Evolutionary conservation across 2,329 filamentous ascomycete species (phyloP).

Genomic region (Penicillium paneum): DNA sequence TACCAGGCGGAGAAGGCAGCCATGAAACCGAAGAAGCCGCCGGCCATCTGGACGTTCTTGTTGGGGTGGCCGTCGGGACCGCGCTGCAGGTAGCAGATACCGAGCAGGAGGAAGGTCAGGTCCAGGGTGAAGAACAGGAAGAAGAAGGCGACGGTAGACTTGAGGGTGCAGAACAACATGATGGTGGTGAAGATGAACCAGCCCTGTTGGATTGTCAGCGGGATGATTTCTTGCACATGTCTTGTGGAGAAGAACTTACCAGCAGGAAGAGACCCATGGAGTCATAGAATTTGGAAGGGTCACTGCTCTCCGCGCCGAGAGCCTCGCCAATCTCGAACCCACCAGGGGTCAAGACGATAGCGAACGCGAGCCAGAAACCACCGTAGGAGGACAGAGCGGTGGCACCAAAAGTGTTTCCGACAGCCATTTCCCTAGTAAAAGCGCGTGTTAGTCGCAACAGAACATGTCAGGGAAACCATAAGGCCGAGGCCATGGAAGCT

Average conservation of each 20-base stretch:
- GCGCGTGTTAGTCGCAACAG: neutral
- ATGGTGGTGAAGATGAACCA: constrained; percentile 86
- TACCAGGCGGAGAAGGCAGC: constrained; percentile 84
- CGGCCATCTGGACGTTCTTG: constrained; percentile 61
- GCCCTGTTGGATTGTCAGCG: constrained; percentile 40
- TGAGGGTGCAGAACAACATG: constrained; percentile 69
- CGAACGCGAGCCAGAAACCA: constrained; percentile 78
- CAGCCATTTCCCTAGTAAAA: constrained; percentile 69
- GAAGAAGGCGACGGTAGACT: constrained; percentile 76
- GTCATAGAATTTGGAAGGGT: constrained; percentile 49
- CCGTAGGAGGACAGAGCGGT: constrained; percentile 78
- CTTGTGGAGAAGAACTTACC: constrained; percentile 34
- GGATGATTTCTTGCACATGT: neutral
- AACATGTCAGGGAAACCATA: neutral
- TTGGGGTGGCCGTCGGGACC: constrained; percentile 43
- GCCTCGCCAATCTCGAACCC: constrained; percentile 58
- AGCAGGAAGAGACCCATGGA: constrained; percentile 72
- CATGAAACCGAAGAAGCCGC: constrained; percentile 75
- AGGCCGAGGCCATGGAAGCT: neutral
- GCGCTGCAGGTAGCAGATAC: constrained; percentile 60
- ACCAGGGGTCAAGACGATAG: constrained; percentile 66
- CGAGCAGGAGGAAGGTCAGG: constrained; percentile 70
- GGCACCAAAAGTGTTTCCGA: constrained; percentile 84
- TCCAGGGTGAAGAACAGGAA: constrained; percentile 73
- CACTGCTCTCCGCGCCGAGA: constrained; percentile 33